phyloP scores from a whole-genome alignment of 1,284 basidiomycete genomes.

The Inonotus hispidus region DNA sequence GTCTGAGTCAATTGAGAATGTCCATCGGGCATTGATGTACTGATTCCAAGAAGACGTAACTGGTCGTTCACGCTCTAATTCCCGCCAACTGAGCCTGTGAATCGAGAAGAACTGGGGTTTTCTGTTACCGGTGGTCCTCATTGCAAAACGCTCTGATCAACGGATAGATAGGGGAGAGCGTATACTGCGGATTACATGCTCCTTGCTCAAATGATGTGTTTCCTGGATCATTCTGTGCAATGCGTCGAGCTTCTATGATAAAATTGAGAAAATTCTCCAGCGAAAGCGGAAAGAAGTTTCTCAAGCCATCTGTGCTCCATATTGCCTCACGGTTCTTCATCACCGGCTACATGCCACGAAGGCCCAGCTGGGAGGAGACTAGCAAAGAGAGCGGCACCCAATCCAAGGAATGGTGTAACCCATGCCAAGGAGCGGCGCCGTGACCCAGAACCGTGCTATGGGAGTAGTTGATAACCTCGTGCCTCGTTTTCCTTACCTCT shows the following conservation, averaged over 20 bases:
- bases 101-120: background rate
- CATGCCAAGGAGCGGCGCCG: background rate
- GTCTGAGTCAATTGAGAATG: too few species aligned
- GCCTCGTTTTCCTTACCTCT: background rate
- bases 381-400: background rate
- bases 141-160: background rate
- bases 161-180: background rate
- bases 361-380: slow-evolving; percentile 1
- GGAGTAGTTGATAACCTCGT: background rate
- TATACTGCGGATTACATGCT: slow-evolving; percentile 1
- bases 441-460: background rate
- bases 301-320: background rate
- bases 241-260: background rate
- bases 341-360: background rate
- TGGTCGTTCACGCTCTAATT: too few species aligned
- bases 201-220: background rate
- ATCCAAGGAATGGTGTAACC: background rate
- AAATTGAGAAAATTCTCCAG: background rate
- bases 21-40: too few species aligned
- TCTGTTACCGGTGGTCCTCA: background rate
- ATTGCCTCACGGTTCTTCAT: background rate
- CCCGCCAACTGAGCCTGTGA: too few species aligned
- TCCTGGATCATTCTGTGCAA: background rate
- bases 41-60: too few species aligned
- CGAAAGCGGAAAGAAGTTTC: background rate